These are phyloP conservation scores for Sabuloglossum arenarium DNA, from an alignment of 495 filamentous ascomycete genomes.

Conservation along the genomic window DNA sequence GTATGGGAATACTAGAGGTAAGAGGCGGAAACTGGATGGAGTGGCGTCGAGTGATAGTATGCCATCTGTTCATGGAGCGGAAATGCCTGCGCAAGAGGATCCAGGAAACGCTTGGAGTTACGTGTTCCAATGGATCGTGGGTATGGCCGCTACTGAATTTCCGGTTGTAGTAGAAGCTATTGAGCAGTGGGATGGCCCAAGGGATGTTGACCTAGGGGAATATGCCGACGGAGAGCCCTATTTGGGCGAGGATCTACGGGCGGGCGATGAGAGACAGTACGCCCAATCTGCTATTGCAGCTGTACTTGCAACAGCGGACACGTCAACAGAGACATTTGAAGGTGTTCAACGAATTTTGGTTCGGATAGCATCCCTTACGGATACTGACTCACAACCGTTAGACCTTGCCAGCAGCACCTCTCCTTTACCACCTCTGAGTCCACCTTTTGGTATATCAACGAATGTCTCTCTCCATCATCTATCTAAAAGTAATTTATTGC, in stretches of 20 bases:
- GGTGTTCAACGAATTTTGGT: conserved; percentile 39
- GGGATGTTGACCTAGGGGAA: conserved; percentile 58
- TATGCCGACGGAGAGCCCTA: conserved; percentile 29
- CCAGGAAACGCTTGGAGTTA: conserved; percentile 41
- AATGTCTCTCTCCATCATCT: conserved; percentile 19
- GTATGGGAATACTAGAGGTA: conserved; percentile 44
- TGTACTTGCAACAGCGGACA: conserved; percentile 45
- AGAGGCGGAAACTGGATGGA: conserved; percentile 28
- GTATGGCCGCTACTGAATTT: conserved; percentile 29
- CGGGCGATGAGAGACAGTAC: conserved; percentile 38
- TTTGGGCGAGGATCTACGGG: conserved; percentile 29
- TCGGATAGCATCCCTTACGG: conserved; percentile 37
- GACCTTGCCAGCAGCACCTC: conserved; percentile 14
- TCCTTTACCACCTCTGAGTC: background rate
- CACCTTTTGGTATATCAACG: conserved; percentile 1
- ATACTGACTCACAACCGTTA: conserved; percentile 27
- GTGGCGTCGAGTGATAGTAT: background rate
- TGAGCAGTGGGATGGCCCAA: conserved; percentile 60
- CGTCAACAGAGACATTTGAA: conserved; percentile 34
- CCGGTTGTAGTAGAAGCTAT: conserved; percentile 34
- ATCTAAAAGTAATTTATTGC: conserved; percentile 34
- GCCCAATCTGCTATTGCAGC: conserved; percentile 51
- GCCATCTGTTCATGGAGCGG: conserved; percentile 2
- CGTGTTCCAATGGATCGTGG: conserved; percentile 65
- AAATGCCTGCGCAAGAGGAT: conserved; percentile 5